Conservation (phyloP, 495 filamentous ascomycete species). For the Podospora pseudopauciseta region DNA sequence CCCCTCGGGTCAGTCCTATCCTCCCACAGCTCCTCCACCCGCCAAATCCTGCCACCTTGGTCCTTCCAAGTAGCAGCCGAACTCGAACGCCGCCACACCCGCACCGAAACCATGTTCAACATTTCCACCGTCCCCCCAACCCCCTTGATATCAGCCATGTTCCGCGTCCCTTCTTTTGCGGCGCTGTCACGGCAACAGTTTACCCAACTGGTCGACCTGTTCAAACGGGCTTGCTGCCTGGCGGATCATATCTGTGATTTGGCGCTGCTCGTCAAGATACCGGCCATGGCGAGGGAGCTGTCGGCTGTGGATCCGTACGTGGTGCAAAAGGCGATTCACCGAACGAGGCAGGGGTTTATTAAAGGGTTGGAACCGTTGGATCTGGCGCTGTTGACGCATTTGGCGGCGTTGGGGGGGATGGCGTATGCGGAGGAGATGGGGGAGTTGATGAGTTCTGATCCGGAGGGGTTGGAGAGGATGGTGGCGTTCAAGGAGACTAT, state of each 20-base stretch:
- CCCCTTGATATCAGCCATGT: constrained; percentile 3
- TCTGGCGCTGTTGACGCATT: constrained; percentile 22
- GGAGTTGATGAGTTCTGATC: not conserved
- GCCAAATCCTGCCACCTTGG: constrained; percentile 16
- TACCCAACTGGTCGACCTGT: not conserved
- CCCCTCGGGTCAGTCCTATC: constrained; percentile 25
- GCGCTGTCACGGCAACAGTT: not conserved
- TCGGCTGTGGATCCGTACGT: not conserved
- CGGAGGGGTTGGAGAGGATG: constrained; percentile 6
- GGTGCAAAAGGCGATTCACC: constrained; percentile 4
- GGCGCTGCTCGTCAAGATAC: not conserved
- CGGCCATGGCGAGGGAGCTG: not conserved
- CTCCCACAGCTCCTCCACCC: constrained; percentile 12
- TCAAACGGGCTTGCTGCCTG: not conserved
- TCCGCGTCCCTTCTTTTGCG: not conserved
- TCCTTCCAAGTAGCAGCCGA: constrained; percentile 27
- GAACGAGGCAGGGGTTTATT: constrained; percentile 23
- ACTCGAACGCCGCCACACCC: constrained; percentile 23
- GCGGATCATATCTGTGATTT: not conserved
- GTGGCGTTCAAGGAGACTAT: constrained; percentile 23
- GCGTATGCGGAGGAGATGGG: constrained; percentile 9
- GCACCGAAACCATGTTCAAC: constrained; percentile 22
- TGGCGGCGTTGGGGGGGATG: constrained; percentile 13
- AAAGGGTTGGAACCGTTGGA: constrained; percentile 18
- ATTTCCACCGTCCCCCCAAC: not conserved